A percentile compares a stretch with the other conserved stretches of the same genome.
Conservation (phyloP, 2,329 filamentous ascomycete genomes). For the Colletotrichum graminicola region DNA sequence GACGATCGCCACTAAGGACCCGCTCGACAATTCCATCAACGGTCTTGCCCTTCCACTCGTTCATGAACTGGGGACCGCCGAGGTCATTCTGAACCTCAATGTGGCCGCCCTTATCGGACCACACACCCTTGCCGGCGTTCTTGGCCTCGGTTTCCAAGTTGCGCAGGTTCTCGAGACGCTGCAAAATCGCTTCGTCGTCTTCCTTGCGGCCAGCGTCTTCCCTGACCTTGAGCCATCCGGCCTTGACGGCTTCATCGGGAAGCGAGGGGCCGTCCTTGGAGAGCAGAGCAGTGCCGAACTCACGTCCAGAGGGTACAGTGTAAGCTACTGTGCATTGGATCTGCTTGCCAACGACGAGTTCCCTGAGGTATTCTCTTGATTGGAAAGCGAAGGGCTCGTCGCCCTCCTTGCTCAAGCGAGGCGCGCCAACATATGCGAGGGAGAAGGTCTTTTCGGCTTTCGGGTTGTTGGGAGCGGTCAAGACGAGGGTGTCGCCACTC, state of each 20-base stretch:
- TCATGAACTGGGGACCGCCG: slow-evolving; percentile 81
- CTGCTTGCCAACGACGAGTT: slow-evolving; percentile 85
- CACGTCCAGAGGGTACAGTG: slow-evolving; percentile 86
- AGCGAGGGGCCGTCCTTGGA: slow-evolving; percentile 80
- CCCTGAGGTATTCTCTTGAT: slow-evolving; percentile 92
- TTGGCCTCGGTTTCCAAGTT: slow-evolving; percentile 83
- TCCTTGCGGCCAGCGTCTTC: slow-evolving; percentile 95
- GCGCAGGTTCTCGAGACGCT: slow-evolving; percentile 82
- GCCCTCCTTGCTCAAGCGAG: slow-evolving; percentile 86
- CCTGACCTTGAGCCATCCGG: slow-evolving; percentile 92
- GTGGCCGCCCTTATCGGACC: slow-evolving; percentile 73
- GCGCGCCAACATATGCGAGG: slow-evolving; percentile 91
- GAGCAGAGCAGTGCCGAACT: slow-evolving; percentile 85
- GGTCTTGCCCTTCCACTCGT: slow-evolving; percentile 85
- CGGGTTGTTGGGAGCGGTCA: slow-evolving; percentile 85
- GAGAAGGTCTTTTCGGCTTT: slow-evolving; percentile 87
- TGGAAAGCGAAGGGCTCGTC: slow-evolving; percentile 95
- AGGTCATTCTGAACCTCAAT: slow-evolving; percentile 88
- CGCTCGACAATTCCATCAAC: slow-evolving; percentile 91
- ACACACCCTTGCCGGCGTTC: slow-evolving; percentile 83
- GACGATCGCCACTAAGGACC: slow-evolving; percentile 89
- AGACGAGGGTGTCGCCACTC: slow-evolving; percentile 91
- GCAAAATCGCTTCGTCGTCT: slow-evolving; percentile 79
- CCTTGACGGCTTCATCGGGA: slow-evolving; percentile 85
- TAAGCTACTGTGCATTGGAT: slow-evolving; percentile 90